Evolutionary conservation across 345 rosid species (phyloP).

Genomic region (Bruguiera sexangula): DNA sequence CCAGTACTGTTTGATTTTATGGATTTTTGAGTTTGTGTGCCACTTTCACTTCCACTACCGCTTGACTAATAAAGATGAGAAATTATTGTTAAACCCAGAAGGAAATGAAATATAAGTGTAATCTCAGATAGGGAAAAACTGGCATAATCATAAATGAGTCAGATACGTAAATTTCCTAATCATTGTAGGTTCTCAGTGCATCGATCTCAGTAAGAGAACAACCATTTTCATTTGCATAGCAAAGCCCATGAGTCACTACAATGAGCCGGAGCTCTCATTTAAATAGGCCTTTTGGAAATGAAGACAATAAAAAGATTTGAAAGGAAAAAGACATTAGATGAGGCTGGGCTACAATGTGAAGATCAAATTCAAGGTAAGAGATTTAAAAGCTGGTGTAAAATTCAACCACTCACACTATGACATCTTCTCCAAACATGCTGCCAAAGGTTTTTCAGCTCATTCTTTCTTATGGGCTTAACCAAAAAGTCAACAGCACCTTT

Average conservation of each 20-base stretch:
- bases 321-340: no score
- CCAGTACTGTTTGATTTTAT: constrained; percentile 35
- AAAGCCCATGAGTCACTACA: not conserved
- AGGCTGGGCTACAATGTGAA: not conserved
- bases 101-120: constrained; percentile 6
- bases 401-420: constrained; percentile 10
- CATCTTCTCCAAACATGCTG: constrained; percentile 34
- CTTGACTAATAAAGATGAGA: constrained; percentile 35
- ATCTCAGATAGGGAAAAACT: not conserved
- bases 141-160: not conserved
- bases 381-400: constrained; percentile 5
- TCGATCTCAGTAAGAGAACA: not conserved
- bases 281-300: not conserved
- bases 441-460: constrained; percentile 30
- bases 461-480: constrained; percentile 30
- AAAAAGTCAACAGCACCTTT: constrained; percentile 31
- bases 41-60: constrained; percentile 47
- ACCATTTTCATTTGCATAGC: not conserved
- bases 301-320: not conserved
- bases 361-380: not conserved
- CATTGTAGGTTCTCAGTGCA: not conserved
- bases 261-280: not conserved
- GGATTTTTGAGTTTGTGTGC: constrained; percentile 42
- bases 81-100: not conserved
- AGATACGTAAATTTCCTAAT: not conserved